phyloP scores from a whole-genome alignment of 257 asterid genomes.

The Primulina huaijiensis region DNA sequence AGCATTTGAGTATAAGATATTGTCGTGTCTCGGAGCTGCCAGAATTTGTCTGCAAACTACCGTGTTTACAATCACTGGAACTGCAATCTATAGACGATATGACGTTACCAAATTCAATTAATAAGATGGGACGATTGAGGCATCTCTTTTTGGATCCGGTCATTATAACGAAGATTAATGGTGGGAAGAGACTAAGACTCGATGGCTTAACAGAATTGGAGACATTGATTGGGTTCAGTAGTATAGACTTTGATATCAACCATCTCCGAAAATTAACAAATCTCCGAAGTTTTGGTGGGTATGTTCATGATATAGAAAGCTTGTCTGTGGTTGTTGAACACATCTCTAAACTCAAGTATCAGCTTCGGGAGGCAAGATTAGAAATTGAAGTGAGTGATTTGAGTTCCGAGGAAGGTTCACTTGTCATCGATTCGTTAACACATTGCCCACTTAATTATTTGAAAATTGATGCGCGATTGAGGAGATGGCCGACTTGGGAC shows the following conservation, averaged over 20 bases:
- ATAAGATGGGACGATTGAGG: not conserved
- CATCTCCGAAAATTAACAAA: slow-evolving; percentile 6
- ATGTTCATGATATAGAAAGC: not conserved
- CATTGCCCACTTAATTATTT: not conserved
- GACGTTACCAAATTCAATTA: not conserved
- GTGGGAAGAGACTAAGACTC: not conserved
- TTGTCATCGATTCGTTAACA: not conserved
- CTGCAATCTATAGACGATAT: too few relatives aligned
- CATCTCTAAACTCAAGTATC: too few relatives aligned
- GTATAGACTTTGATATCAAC: not conserved
- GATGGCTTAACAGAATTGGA: not conserved
- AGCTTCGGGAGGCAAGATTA: too few relatives aligned
- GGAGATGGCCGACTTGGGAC: slow-evolving; percentile 6
- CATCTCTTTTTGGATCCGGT: not conserved
- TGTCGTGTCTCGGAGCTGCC: not conserved
- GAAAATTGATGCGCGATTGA: not conserved
- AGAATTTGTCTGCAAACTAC: not conserved
- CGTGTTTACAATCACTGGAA: not conserved
- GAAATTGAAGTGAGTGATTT: not conserved
- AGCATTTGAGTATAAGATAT: not conserved
- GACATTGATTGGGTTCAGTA: not conserved
- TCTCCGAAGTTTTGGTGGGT: not conserved
- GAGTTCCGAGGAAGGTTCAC: not conserved
- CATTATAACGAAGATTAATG: not conserved
- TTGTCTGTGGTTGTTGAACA: not conserved